These are phyloP conservation scores for Nakazawaea peltata DNA, from an alignment of 805 yeast species.

Conservation along the genomic window DNA sequence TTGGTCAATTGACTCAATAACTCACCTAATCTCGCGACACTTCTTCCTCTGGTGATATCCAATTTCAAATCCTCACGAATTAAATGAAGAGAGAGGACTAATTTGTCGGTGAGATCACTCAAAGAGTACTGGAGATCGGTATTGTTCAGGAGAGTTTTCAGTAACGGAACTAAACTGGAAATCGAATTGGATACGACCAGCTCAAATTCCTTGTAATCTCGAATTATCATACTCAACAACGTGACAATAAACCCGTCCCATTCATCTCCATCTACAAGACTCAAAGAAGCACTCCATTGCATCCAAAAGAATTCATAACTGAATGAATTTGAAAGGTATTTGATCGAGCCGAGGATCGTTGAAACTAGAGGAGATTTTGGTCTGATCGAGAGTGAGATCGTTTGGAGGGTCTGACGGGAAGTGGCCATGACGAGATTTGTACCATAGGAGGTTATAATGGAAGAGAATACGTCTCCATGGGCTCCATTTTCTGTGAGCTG, in stretches of 20 bases:
- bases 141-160: constrained; percentile 13
- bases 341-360: constrained; percentile 40
- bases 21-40: constrained; percentile 34
- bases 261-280: constrained; percentile 37
- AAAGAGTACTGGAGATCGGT: constrained; percentile 28
- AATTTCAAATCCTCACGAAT: constrained; percentile 68
- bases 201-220: constrained; percentile 26
- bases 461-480: too few species aligned
- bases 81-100: constrained; percentile 64
- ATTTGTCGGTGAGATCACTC: constrained; percentile 50
- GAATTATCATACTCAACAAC: constrained; percentile 40
- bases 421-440: constrained; percentile 18
- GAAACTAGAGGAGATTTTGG: constrained; percentile 38
- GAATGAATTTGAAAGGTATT: constrained; percentile 48
- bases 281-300: constrained; percentile 51
- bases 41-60: constrained; percentile 33
- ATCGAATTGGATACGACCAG: constrained; percentile 15
- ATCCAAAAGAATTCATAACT: constrained; percentile 52
- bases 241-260: constrained; percentile 55
- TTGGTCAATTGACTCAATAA: constrained; percentile 53
- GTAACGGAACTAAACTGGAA: constrained; percentile 18
- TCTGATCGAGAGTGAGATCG: constrained; percentile 28
- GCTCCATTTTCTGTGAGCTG: constrained; percentile 10
- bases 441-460: constrained; percentile 17
- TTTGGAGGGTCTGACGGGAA: constrained; percentile 16